Evolutionary conservation across 768 basidiomycete species (phyloP), one percentile per base, ranked within the genome.

Genomic region (Cystobasidium onofrii): DNA sequence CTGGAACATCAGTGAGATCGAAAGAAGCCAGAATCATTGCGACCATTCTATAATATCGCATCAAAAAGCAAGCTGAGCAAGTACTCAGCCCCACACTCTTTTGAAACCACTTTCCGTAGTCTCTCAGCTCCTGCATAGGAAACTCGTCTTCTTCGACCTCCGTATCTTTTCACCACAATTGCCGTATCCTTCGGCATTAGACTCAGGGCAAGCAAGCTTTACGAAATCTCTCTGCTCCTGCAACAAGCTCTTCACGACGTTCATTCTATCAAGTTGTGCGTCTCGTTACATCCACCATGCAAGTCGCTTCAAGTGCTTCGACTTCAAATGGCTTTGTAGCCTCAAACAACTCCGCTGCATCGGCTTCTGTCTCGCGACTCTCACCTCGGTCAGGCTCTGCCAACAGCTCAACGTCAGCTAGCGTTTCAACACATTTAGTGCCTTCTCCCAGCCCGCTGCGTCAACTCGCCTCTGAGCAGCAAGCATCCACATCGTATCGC

Each of bases 141-240:
- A 50, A 3, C 46, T 7, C 20, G 12, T 50, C 18, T 61, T 20
- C 31, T 10, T 39, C 57, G 20, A 4, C 57, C 23, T 15, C 29
- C 7, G 34, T 23, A 20, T 55, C 54, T 18, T 23, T 10, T 23
- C 18, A 23, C 25, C 63, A 64, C 63, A 4, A 64, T 33, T 7
- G 63, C 63, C 63, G 63, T 64, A 64, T 33, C 63, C 63, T 64
- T 64, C 63, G 63, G 63, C 63, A 15, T 25, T 25, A 17, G 27
- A 12, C 10, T 61, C 60, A 39, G 27, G 9, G 36, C 13, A 17
- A 25, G 23, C 31, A 12, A 61, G 18, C 29, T 31, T 27, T 23
- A 15, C 10, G 20, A 61, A 13, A 27, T 61, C 23, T 23, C 12
- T 23, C 57, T 9, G 31, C 17, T 39, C 4, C 23, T 6, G 34